Conservation (phyloP, 345 rosid genomes). For the Chamaenerion angustifolium region DNA sequence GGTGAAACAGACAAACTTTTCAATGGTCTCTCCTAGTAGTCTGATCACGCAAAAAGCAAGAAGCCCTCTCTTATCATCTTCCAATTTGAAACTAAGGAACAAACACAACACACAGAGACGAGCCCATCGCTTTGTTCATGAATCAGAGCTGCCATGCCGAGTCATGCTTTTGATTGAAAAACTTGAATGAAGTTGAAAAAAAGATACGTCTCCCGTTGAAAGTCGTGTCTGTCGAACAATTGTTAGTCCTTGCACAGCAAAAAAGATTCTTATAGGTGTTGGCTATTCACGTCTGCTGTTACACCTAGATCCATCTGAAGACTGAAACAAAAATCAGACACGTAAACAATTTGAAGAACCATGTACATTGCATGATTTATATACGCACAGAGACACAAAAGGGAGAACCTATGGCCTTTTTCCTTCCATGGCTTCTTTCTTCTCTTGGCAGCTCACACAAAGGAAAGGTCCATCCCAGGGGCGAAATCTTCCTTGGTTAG, state of each 20-base stretch:
- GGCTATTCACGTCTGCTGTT: constrained; percentile 77
- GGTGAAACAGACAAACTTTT: too few species aligned
- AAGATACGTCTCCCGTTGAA: background rate
- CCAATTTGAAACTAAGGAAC: background rate
- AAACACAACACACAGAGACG: background rate
- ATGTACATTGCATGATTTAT: too few species aligned
- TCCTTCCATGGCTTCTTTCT: constrained; percentile 99
- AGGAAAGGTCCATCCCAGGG: constrained; percentile 99
- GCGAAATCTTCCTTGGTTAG: constrained; percentile 49
- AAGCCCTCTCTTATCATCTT: background rate
- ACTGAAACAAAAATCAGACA: background rate
- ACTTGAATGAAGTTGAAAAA: background rate
- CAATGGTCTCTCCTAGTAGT: too few species aligned
- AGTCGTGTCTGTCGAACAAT: background rate
- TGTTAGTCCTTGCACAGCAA: constrained; percentile 1
- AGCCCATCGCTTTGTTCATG: background rate
- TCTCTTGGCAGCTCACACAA: constrained; percentile 90
- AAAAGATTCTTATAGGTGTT: constrained; percentile 1
- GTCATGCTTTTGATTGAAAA: background rate
- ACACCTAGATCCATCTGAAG: constrained; percentile 37
- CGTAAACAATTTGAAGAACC: background rate
- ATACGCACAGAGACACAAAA: background rate
- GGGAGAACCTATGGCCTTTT: constrained; percentile 50
- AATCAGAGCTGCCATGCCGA: background rate
- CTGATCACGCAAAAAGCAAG: background rate